Evolutionary conservation across 352 stramenopile species (phyloP).

Genomic region (Phytopythium chamaehyphon): DNA sequence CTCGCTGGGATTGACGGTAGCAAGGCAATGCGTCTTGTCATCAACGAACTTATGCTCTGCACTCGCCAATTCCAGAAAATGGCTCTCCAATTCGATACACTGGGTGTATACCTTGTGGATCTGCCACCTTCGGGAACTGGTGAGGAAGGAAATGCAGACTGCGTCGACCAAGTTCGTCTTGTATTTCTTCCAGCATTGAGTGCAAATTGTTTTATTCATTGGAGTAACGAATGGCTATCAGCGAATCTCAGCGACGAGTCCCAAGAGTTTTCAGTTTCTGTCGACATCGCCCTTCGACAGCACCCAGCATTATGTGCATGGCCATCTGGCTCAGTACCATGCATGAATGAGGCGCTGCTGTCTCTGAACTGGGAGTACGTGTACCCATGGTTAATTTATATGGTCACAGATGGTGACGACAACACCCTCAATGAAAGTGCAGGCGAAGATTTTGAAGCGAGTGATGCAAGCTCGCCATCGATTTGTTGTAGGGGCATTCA

Average conservation of each 20-base stretch:
- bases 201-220: conserved; percentile 21
- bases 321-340: conserved; percentile 31
- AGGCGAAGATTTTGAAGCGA: not conserved
- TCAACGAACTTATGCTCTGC: conserved; percentile 40
- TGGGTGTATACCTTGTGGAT: conserved; percentile 14
- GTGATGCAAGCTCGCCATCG: not conserved
- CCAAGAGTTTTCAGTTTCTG: conserved; percentile 43
- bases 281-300: conserved; percentile 39
- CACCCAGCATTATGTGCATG: conserved; percentile 2
- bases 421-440: not conserved
- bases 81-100: conserved; percentile 23
- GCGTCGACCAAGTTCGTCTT: conserved; percentile 16
- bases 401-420: conserved; percentile 37
- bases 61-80: conserved; percentile 54
- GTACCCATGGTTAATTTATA: conserved; percentile 52
- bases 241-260: not conserved
- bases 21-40: conserved; percentile 21
- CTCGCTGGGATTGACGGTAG: conserved; percentile 9
- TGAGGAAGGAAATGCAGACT: not conserved
- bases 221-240: conserved; percentile 12
- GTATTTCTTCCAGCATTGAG: conserved; percentile 20
- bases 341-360: conserved; percentile 38
- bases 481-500: conserved; percentile 45
- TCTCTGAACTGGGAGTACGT: conserved; percentile 70
- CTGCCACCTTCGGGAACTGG: no score